phyloP scores from a whole-genome alignment of 2,329 filamentous ascomycete genomes.

The Pyrenophora graminea region DNA sequence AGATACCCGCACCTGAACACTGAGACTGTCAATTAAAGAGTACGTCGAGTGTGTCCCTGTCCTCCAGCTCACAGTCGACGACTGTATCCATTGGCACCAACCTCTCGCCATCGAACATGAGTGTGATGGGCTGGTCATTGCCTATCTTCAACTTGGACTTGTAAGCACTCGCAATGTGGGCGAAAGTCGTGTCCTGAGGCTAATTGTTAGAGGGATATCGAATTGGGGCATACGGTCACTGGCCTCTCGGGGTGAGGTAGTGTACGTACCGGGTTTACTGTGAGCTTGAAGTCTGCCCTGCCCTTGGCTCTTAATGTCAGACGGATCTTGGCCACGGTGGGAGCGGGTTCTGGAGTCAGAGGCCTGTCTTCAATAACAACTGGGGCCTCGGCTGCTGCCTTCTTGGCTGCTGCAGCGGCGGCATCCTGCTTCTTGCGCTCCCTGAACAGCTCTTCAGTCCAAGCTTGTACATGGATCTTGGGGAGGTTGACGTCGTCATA shows the following conservation, averaged over 20 bases:
- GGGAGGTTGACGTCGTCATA: slow-evolving; percentile 55
- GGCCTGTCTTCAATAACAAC: slow-evolving; percentile 18
- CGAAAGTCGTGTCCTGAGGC: slow-evolving; percentile 36
- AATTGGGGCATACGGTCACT: neutral
- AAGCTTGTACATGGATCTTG: slow-evolving; percentile 75
- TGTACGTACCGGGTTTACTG: slow-evolving; percentile 51
- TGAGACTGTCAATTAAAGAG: slow-evolving; percentile 34
- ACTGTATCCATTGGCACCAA: slow-evolving; percentile 41
- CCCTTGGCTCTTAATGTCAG: slow-evolving; percentile 59
- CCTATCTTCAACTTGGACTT: slow-evolving; percentile 28
- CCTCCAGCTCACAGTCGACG: slow-evolving; percentile 42
- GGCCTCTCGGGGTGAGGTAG: neutral
- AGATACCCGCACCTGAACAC: too few relatives aligned
- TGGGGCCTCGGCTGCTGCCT: slow-evolving; percentile 47
- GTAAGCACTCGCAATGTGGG: slow-evolving; percentile 38
- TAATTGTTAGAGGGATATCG: slow-evolving; percentile 13
- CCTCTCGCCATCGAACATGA: slow-evolving; percentile 47
- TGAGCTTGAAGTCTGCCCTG: slow-evolving; percentile 56
- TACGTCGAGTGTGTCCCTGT: slow-evolving; percentile 44
- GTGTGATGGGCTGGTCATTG: slow-evolving; percentile 34
- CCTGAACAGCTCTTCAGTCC: slow-evolving; percentile 67
- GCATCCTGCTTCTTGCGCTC: slow-evolving; percentile 52
- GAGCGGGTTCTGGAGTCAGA: slow-evolving; percentile 23
- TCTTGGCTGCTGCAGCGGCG: slow-evolving; percentile 31
- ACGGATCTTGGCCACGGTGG: slow-evolving; percentile 44